These are phyloP conservation scores for Cladophialophora psammophila DNA, from an alignment of 2,329 filamentous ascomycete species.

Conservation along the genomic window DNA sequence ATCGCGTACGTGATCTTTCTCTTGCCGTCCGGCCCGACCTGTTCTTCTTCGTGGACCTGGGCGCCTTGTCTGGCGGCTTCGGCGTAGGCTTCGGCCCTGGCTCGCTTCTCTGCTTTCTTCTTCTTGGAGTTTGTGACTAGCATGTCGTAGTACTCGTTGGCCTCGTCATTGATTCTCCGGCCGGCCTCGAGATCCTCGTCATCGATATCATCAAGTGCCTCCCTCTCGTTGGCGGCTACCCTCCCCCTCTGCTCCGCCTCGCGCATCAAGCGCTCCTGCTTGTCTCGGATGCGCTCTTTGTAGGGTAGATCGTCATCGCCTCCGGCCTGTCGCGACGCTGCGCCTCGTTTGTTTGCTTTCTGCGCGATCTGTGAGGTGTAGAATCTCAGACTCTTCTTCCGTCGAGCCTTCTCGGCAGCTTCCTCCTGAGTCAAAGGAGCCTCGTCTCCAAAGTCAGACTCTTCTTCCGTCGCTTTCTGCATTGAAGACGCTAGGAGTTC, in stretches of 20 bases:
- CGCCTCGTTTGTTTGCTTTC: conserved; percentile 80
- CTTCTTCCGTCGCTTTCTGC: conserved; percentile 59
- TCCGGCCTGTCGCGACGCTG: conserved; percentile 69
- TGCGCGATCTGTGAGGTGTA: conserved; percentile 98
- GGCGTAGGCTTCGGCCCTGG: conserved; percentile 64
- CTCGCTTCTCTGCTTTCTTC: conserved; percentile 76
- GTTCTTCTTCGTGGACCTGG: conserved; percentile 70
- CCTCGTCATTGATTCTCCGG: conserved; percentile 61
- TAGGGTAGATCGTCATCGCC: conserved; percentile 72
- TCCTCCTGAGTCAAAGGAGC: conserved; percentile 77
- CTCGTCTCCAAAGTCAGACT: conserved; percentile 95
- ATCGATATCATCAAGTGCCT: conserved; percentile 65
- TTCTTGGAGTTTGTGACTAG: conserved; percentile 67
- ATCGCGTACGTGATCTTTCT: conserved; percentile 92
- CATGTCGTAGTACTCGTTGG: conserved; percentile 78
- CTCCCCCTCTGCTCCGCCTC: conserved; percentile 78
- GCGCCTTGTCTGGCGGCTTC: conserved; percentile 64
- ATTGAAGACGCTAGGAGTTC: conserved; percentile 43
- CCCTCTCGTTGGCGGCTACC: conserved; percentile 71
- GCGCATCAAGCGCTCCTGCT: conserved; percentile 84
- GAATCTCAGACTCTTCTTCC: conserved; percentile 93
- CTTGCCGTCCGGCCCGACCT: conserved; percentile 82
- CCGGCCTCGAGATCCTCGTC: conserved; percentile 50
- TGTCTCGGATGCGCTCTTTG: conserved; percentile 84
- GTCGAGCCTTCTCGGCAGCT: conserved; percentile 83